These are phyloP conservation scores for Chamaecrista fasciculata DNA, from an alignment of 306 rosid genomes.

Conservation along the genomic window DNA sequence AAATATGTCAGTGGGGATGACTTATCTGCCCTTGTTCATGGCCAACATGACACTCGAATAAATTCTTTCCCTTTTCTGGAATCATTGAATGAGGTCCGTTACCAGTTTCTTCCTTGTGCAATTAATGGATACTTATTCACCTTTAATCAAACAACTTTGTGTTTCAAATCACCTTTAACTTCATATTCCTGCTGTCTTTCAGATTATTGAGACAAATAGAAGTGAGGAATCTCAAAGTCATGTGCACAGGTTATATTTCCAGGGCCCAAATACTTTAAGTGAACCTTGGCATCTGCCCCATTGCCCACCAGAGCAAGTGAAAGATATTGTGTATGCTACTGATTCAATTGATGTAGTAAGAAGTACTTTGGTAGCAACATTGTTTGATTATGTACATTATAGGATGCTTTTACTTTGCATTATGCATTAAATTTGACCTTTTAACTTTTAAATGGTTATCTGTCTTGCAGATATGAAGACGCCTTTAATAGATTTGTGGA, in stretches of 20 bases:
- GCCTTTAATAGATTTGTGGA: constrained; percentile 66
- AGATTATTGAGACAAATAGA: constrained; percentile 72
- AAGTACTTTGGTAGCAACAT: background rate
- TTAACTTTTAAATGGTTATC: background rate
- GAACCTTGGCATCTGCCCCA: constrained; percentile 74
- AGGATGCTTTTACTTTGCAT: background rate
- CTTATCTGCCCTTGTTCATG: constrained; percentile 38
- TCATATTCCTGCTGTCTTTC: constrained; percentile 20
- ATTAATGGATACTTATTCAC: background rate
- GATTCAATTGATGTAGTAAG: constrained; percentile 30
- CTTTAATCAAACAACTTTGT: too few relatives aligned
- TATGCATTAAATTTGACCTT: constrained; percentile 1
- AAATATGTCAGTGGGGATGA: constrained; percentile 56
- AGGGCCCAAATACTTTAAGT: constrained; percentile 68
- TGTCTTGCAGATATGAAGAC: constrained; percentile 54
- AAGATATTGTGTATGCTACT: constrained; percentile 60
- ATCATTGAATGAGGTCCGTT: constrained; percentile 58
- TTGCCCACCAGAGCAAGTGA: constrained; percentile 65
- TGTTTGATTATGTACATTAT: background rate
- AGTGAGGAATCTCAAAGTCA: constrained; percentile 69
- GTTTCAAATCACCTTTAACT: background rate
- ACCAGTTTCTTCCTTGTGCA: constrained; percentile 4
- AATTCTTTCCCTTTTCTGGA: constrained; percentile 71
- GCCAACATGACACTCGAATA: constrained; percentile 51
- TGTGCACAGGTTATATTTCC: constrained; percentile 63